phyloP scores from a whole-genome alignment of 441 rosid genomes.

The Adansonia madagascariensis region DNA sequence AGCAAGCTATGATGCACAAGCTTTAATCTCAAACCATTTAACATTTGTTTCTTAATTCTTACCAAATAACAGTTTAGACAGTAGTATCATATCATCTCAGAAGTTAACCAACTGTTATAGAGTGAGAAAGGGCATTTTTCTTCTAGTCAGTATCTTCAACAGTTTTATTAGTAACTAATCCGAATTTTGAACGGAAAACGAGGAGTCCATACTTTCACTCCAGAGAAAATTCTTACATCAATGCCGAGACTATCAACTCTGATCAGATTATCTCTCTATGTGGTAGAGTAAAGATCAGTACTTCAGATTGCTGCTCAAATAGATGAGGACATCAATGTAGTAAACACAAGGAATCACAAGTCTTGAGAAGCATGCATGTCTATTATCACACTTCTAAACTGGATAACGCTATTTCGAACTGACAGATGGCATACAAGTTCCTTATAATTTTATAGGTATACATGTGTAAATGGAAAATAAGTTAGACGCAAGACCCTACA shows the following conservation, averaged over 20 bases:
- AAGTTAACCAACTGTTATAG: not conserved
- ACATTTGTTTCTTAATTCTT: not conserved
- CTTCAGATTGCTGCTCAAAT: slow-evolving; percentile 10
- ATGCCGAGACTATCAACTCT: slow-evolving; percentile 92
- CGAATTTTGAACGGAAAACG: slow-evolving; percentile 88
- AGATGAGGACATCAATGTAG: not conserved
- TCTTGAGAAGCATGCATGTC: not conserved
- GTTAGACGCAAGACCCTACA: not conserved
- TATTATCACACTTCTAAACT: not conserved
- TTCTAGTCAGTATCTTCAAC: slow-evolving; percentile 10
- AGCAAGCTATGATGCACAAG: not conserved
- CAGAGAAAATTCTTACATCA: slow-evolving; percentile 79
- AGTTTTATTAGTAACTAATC: slow-evolving; percentile 42
- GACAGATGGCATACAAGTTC: not conserved
- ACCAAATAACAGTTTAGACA: not conserved
- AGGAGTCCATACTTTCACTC: slow-evolving; percentile 79
- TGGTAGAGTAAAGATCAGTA: slow-evolving; percentile 30
- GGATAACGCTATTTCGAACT: not conserved
- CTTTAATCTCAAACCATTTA: not conserved
- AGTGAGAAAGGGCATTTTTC: slow-evolving; percentile 5
- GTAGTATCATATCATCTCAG: not conserved
- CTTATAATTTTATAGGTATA: not conserved
- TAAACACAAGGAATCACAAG: not conserved
- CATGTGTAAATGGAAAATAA: not conserved
- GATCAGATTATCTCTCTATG: slow-evolving; percentile 70